A percentile compares a stretch with the other conserved stretches of the same genome.
These are phyloP conservation scores for Corynascus novoguineensis DNA, from an alignment of 495 filamentous ascomycete species.

Conservation along the genomic window DNA sequence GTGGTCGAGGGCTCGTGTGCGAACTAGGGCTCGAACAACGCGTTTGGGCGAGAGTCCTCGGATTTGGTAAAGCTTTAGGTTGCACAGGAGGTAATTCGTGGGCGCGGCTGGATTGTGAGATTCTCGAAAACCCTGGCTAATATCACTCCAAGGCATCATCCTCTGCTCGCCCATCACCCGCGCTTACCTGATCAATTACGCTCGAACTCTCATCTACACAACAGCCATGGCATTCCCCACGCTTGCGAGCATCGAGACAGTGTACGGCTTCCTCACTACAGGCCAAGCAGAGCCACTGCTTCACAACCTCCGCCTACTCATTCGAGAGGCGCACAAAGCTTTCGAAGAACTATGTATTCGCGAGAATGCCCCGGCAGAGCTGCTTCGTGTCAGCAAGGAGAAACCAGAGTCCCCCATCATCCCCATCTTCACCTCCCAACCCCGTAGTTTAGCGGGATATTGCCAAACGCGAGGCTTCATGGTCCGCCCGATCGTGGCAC, in stretches of 20 bases:
- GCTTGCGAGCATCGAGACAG: slow-evolving; percentile 44
- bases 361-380: slow-evolving; percentile 8
- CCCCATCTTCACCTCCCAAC: slow-evolving; percentile 39
- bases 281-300: slow-evolving; percentile 38
- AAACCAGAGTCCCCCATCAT: slow-evolving; percentile 38
- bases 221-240: slow-evolving; percentile 53
- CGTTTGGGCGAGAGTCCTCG: slow-evolving; percentile 65
- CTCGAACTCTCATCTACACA: slow-evolving; percentile 56
- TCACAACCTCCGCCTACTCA: slow-evolving; percentile 22
- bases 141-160: slow-evolving; percentile 52
- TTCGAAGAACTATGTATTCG: slow-evolving; percentile 16
- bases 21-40: slow-evolving; percentile 58
- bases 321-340: slow-evolving; percentile 25
- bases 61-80: slow-evolving; percentile 72
- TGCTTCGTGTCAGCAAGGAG: slow-evolving; percentile 22
- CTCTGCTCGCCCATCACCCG: slow-evolving; percentile 46
- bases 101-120: neutral
- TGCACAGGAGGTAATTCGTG: slow-evolving; percentile 49
- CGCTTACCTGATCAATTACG: slow-evolving; percentile 60
- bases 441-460: slow-evolving; percentile 44
- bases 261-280: slow-evolving; percentile 45
- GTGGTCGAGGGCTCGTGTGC: slow-evolving; percentile 63
- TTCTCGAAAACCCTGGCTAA: neutral
- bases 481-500: slow-evolving; percentile 51
- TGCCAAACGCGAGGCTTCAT: slow-evolving; percentile 48